phyloP scores from a whole-genome alignment of 805 yeast species.

The Kodamaea sagamina region DNA sequence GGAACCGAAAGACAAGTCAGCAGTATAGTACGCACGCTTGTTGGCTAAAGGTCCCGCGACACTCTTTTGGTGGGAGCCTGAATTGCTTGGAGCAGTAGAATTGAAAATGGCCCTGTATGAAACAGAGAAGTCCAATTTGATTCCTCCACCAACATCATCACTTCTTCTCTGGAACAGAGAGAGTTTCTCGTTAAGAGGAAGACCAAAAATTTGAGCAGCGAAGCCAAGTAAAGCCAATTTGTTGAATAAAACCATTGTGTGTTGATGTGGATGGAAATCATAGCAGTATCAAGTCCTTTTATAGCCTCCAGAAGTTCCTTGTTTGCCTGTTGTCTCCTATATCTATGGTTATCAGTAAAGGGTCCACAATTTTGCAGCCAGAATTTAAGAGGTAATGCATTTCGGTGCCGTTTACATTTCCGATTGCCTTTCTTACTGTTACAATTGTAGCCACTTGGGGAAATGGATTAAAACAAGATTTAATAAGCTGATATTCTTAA shows the following conservation, averaged over 20 bases:
- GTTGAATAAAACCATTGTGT: slow-evolving; percentile 1
- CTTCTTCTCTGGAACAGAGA: slow-evolving; percentile 1
- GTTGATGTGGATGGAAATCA: no score
- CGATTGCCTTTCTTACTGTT: no score
- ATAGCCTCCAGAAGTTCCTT: no score
- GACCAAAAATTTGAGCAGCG: slow-evolving; percentile 2
- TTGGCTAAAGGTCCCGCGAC: slow-evolving; percentile 6
- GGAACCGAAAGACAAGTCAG: slow-evolving; percentile 11
- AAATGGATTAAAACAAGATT: no score
- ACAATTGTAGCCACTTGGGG: no score
- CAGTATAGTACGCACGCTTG: slow-evolving; percentile 4
- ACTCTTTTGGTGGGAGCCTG: not conserved
- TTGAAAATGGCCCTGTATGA: not conserved
- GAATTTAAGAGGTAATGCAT: no score
- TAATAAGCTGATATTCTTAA: no score
- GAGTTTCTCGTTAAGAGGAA: not conserved
- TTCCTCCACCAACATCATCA: slow-evolving; percentile 7
- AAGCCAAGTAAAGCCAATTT: not conserved
- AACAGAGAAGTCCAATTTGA: slow-evolving; percentile 8
- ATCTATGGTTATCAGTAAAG: no score
- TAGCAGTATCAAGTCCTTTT: no score
- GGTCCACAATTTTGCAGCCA: no score
- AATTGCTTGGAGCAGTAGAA: not conserved
- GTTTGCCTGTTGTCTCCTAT: no score
- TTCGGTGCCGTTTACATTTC: no score